Percentiles rank a stretch among this genome's conserved stretches.
phyloP scores from a whole-genome alignment of 257 asterid species.

The Lycium ferocissimum region DNA sequence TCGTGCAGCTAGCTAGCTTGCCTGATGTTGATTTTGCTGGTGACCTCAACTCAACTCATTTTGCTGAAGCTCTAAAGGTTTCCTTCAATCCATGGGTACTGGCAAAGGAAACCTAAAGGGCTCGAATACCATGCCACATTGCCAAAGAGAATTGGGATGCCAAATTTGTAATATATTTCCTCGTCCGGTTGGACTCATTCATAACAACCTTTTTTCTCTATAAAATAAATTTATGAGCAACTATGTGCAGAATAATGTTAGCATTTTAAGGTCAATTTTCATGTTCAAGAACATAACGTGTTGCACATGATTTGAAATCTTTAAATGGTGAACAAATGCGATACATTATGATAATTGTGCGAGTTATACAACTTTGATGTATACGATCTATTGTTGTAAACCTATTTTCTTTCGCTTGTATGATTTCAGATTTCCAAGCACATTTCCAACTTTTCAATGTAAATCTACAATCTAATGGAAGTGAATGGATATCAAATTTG shows the following conservation, averaged over 20 bases:
- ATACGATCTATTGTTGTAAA: background rate
- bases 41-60: slow-evolving; percentile 2
- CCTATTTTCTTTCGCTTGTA: background rate
- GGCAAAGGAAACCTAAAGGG: slow-evolving; percentile 9
- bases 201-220: background rate
- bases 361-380: background rate
- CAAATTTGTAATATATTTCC: slow-evolving; percentile 17
- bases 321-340: background rate
- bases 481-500: no score
- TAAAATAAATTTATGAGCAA: background rate
- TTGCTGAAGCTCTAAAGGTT: background rate
- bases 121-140: background rate
- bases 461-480: no score
- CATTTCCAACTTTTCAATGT: no score
- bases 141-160: slow-evolving; percentile 23
- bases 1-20: background rate
- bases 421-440: no score
- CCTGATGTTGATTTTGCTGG: slow-evolving; percentile 17
- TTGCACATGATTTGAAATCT: slow-evolving; percentile 1
- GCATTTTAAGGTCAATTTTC: background rate
- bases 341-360: background rate
- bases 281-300: background rate
- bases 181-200: slow-evolving; percentile 10
- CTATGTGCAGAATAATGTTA: background rate
- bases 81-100: slow-evolving; percentile 4